phyloP scores from a whole-genome alignment of 495 filamentous ascomycete genomes.

The Neurospora sp. region DNA sequence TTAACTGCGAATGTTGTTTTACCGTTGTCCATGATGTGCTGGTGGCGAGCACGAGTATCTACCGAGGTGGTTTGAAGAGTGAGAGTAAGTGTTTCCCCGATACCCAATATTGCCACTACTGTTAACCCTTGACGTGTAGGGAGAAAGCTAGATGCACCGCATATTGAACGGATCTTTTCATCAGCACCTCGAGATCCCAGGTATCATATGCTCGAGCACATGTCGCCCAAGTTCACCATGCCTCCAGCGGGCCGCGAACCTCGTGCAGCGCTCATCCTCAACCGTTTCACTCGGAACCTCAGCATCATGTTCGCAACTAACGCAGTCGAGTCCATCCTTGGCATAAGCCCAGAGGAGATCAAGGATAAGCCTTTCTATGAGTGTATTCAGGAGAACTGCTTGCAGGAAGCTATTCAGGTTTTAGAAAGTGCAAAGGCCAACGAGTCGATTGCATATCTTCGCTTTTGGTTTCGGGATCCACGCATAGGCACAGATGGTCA shows the following conservation, averaged over 20 bases:
- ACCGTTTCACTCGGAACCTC: conserved; percentile 74
- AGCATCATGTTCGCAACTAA: conserved; percentile 82
- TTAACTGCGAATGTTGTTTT: conserved; percentile 83
- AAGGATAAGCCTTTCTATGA: conserved; percentile 69
- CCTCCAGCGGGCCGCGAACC: conserved; percentile 61
- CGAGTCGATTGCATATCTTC: conserved; percentile 84
- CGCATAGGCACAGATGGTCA: conserved; percentile 28
- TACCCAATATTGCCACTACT: neutral
- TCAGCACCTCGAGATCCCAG: conserved; percentile 76
- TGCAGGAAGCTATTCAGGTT: conserved; percentile 63
- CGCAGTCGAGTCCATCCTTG: conserved; percentile 62
- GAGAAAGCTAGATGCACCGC: conserved; percentile 68
- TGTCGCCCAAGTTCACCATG: conserved; percentile 72
- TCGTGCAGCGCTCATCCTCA: conserved; percentile 75
- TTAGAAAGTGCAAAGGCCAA: conserved; percentile 85
- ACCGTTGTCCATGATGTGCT: conserved; percentile 81
- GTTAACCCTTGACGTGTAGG: conserved; percentile 37
- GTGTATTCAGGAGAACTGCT: conserved; percentile 67
- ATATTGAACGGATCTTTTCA: conserved; percentile 68
- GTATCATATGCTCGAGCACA: conserved; percentile 82
- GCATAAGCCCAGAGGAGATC: conserved; percentile 54
- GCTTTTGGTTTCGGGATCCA: conserved; percentile 81
- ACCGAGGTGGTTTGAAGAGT: conserved; percentile 57
- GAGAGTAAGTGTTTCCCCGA: conserved; percentile 50
- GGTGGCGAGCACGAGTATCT: conserved; percentile 77